phyloP scores from a whole-genome alignment of 352 stramenopile species.

The Globisporangium rhizosaccharum region DNA sequence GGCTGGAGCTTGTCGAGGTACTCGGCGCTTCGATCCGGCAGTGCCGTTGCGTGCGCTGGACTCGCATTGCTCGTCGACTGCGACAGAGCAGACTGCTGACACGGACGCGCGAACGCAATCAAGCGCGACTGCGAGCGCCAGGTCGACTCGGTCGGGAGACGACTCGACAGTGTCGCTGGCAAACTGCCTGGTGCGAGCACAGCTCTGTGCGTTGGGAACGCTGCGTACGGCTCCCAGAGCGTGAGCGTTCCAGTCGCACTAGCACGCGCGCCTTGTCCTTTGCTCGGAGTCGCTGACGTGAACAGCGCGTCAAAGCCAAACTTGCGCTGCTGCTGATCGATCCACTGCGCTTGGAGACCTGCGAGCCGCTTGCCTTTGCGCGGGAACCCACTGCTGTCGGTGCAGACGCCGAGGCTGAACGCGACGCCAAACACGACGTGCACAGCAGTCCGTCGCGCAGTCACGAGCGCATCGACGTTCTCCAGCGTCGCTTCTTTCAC shows the following conservation, averaged over 20 bases:
- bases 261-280: constrained; percentile 5
- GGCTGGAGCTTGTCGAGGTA: constrained; percentile 24
- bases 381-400: constrained; percentile 11
- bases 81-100: not conserved
- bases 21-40: not conserved
- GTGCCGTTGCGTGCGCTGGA: not conserved
- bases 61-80: not conserved
- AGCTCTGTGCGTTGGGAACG: constrained; percentile 39
- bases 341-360: constrained; percentile 26
- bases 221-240: constrained; percentile 40
- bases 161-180: not conserved
- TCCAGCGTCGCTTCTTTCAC: constrained; percentile 34
- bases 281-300: constrained; percentile 14
- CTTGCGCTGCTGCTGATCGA: constrained; percentile 24
- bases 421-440: constrained; percentile 29
- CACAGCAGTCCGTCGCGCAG: not conserved
- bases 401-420: constrained; percentile 25
- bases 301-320: constrained; percentile 51
- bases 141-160: constrained; percentile 5
- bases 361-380: not conserved
- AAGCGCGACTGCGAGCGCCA: constrained; percentile 5
- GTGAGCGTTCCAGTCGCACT: constrained; percentile 15
- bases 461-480: constrained; percentile 21
- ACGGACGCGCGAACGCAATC: constrained; percentile 8
- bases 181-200: constrained; percentile 13